Base-by-base conservation (phyloP, 208 protist genomes). In the Acanthamoeba culbertsoni region DNA sequence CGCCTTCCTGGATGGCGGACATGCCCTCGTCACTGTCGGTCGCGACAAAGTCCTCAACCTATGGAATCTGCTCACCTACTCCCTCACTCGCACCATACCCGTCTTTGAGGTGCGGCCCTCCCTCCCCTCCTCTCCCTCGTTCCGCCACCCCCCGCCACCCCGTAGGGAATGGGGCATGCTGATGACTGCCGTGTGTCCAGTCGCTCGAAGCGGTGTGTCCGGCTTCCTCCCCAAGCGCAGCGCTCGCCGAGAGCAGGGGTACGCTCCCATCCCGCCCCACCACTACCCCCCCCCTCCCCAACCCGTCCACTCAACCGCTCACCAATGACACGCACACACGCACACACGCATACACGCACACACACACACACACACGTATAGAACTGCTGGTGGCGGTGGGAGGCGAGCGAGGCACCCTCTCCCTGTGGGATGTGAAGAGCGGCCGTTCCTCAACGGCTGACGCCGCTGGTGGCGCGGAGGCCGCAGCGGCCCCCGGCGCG, bases 1-100 rank as follows among this genome's bases (percentile, higher is more conserved):
- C 42, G 23, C 57, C 31, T 93, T 96, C 46, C 55, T 75, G 28
- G 86, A 94, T 48, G 40, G 20, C 51, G 86, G 79, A 23, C 45
- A 96, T 0, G 63, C 62, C 53, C 42, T 96, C n/a, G 86, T 96
- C 28, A 93, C 94, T n/a, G 33, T 31, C 28, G 94, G 94, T 55
- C 46, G 95, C 51, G 95, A 96, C 75, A 94, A 94, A 43, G 91
- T 96, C 33, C 33, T 96, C 26, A 95, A 94, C 93, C 42, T 95
- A 26, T 95, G 94, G 93, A 73, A 95, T 79, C 33, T 94, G 18
- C 57, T 5, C 18, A 65, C 62, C 48, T 62, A 46, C 26, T 8
- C 43, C 28, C 86, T 93, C 42, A 92, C 48, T 28, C 90, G 94
- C 53, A 96, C 89, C 26, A 93, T 96, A 20, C 95, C 95, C 31